These are phyloP conservation scores for Penicillium brevicompactum DNA, from an alignment of 2,329 filamentous ascomycete genomes.

Conservation along the genomic window DNA sequence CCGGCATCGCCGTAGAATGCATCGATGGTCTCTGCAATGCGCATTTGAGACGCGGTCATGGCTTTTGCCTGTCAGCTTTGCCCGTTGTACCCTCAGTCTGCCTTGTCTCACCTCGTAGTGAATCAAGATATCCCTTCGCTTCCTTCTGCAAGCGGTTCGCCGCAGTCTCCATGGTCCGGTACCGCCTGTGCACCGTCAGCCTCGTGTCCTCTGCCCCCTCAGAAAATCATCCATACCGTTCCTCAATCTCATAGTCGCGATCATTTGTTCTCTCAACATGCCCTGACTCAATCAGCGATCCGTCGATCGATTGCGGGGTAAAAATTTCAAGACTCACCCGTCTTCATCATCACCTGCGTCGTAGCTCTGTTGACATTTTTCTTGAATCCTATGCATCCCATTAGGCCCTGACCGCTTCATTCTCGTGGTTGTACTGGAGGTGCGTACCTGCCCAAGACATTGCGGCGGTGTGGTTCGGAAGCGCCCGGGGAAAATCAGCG, in stretches of 20 bases:
- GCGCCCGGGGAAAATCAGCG: not conserved
- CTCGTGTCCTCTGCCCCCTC: conserved; percentile 5
- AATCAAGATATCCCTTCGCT: conserved; percentile 96
- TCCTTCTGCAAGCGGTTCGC: conserved; percentile 93
- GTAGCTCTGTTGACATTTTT: conserved; percentile 98
- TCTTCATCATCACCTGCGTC: conserved; percentile 99
- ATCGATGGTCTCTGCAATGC: conserved; percentile 98
- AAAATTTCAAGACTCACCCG: conserved; percentile 55
- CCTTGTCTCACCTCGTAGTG: conserved; percentile 69
- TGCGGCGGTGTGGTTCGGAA: conserved; percentile 32
- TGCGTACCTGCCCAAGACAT: conserved; percentile 72
- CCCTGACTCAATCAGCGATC: conserved; percentile 50
- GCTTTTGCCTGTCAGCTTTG: conserved; percentile 54
- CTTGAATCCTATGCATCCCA: conserved; percentile 70
- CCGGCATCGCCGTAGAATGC: conserved; percentile 98
- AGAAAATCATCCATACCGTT: conserved; percentile 60
- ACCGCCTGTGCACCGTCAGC: conserved; percentile 65
- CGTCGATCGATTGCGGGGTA: conserved; percentile 21
- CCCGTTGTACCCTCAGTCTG: not conserved
- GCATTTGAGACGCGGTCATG: conserved; percentile 99
- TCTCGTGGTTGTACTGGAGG: not conserved
- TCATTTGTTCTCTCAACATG: conserved; percentile 99
- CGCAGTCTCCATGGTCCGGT: conserved; percentile 95
- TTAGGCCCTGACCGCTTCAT: not conserved
- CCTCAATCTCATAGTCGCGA: conserved; percentile 97